Evolutionary conservation across 306 rosid species (phyloP).

Genomic region (Senna tora): DNA sequence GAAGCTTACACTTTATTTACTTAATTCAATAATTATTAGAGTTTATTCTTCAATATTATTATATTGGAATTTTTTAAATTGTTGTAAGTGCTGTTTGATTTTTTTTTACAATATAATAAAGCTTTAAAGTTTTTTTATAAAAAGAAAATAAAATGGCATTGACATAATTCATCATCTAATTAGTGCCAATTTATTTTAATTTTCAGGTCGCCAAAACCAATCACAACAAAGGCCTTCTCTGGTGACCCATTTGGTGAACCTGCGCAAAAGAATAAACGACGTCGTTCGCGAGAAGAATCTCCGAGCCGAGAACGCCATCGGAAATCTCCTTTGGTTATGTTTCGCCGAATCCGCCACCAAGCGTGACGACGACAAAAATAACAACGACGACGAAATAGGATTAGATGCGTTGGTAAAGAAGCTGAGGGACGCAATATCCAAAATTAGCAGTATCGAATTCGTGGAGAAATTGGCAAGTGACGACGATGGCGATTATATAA

Average conservation of each 20-base stretch:
- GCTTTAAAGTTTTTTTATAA: no score
- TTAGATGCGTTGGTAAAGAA: conserved; percentile 26
- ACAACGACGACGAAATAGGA: neutral
- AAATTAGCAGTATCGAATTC: conserved; percentile 1
- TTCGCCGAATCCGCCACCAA: conserved; percentile 5
- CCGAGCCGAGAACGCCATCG: conserved; percentile 36
- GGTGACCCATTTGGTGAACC: conserved; percentile 44
- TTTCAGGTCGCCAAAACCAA: neutral
- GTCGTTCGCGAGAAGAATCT: conserved; percentile 16
- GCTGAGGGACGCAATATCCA: conserved; percentile 29
- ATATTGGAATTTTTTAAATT: no score
- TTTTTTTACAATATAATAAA: no score
- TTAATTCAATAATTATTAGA: no score
- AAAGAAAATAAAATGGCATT: no score
- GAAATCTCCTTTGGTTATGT: conserved; percentile 47
- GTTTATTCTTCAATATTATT: no score
- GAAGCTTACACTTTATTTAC: no score
- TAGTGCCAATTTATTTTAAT: neutral
- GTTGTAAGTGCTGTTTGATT: no score
- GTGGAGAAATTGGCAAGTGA: conserved; percentile 24
- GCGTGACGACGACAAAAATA: no score
- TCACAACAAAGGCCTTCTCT: conserved; percentile 27
- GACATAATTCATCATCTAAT: no score
- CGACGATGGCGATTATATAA: no score
- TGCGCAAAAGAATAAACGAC: conserved; percentile 31